Conservation (phyloP, 805 yeast genomes). For the Lachancea meyersii region DNA sequence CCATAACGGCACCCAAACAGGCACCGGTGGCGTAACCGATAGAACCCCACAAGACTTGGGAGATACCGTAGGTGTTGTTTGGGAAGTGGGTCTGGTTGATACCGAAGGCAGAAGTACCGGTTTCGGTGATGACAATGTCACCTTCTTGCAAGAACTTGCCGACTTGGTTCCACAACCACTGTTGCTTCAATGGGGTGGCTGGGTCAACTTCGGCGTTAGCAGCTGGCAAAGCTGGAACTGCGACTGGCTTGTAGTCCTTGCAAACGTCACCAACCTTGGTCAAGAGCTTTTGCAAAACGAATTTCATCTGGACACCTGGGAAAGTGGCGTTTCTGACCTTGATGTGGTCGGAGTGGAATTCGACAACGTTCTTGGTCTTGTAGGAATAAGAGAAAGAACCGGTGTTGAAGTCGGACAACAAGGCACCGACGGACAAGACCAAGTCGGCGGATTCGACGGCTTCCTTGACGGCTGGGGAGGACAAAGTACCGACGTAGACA, state of each 20-base stretch:
- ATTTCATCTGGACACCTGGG: slow-evolving; percentile 69
- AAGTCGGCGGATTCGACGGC: slow-evolving; percentile 71
- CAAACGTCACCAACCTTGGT: slow-evolving; percentile 35
- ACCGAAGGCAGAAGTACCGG: slow-evolving; percentile 74
- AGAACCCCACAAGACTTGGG: slow-evolving; percentile 74
- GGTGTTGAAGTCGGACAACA: slow-evolving; percentile 83
- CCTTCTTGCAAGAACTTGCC: slow-evolving; percentile 59
- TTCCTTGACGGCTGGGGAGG: slow-evolving; percentile 63
- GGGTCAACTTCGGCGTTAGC: slow-evolving; percentile 42
- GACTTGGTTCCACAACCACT: slow-evolving; percentile 62
- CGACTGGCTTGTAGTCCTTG: slow-evolving; percentile 42
- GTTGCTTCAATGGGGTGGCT: slow-evolving; percentile 49
- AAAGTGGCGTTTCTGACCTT: slow-evolving; percentile 63
- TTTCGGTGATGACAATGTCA: slow-evolving; percentile 63
- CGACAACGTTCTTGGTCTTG: slow-evolving; percentile 67
- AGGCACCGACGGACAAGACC: slow-evolving; percentile 72
- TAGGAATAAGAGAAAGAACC: slow-evolving; percentile 78
- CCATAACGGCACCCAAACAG: slow-evolving; percentile 60
- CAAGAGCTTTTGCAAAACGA: slow-evolving; percentile 41
- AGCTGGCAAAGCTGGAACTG: slow-evolving; percentile 49
- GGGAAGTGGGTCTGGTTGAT: slow-evolving; percentile 63
- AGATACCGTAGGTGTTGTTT: slow-evolving; percentile 52
- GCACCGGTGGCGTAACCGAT: slow-evolving; percentile 69
- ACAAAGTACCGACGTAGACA: slow-evolving; percentile 77
- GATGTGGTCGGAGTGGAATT: slow-evolving; percentile 72